Evolutionary conservation across 208 protist genomes (phyloP).

Genomic region (Sergeia podlipaevii): DNA sequence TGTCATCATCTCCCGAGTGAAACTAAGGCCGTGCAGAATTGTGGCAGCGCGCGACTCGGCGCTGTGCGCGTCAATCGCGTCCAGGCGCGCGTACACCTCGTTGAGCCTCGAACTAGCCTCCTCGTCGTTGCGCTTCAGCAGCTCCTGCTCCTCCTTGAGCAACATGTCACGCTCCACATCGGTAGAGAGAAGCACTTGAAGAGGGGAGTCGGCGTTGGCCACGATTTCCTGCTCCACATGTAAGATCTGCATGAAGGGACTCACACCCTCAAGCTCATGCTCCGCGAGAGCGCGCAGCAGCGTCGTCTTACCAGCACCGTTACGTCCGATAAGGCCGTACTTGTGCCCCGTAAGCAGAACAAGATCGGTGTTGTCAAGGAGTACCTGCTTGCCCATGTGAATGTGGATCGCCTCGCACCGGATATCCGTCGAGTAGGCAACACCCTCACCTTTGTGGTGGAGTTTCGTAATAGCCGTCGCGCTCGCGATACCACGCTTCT

Average conservation of each 20-base stretch:
- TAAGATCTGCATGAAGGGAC: conserved; percentile 95
- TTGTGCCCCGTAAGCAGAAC: conserved; percentile 85
- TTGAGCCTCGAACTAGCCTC: conserved; percentile 78
- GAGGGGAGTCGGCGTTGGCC: conserved; percentile 67
- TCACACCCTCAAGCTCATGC: conserved; percentile 92
- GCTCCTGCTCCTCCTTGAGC: conserved; percentile 89
- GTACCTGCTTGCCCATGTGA: conserved; percentile 83
- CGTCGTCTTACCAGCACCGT: conserved; percentile 94
- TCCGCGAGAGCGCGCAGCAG: conserved; percentile 94
- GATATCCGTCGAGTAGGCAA: conserved; percentile 80
- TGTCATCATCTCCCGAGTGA: conserved; percentile 94
- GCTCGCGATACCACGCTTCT: conserved; percentile 77
- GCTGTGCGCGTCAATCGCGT: conserved; percentile 95
- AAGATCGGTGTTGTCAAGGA: conserved; percentile 81
- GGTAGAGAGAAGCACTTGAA: conserved; percentile 87
- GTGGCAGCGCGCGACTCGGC: conserved; percentile 81
- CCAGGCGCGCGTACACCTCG: conserved; percentile 93
- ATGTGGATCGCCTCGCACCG: conserved; percentile 87
- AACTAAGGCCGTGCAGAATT: conserved; percentile 93
- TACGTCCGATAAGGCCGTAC: conserved; percentile 96
- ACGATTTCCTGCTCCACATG: conserved; percentile 98
- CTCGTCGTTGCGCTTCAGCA: conserved; percentile 79
- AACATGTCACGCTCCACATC: conserved; percentile 92
- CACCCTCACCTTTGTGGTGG: conserved; percentile 78
- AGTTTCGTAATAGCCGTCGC: conserved; percentile 76